These are phyloP conservation scores for Candida silvicultrix DNA, from an alignment of 805 yeast genomes.

Conservation along the genomic window DNA sequence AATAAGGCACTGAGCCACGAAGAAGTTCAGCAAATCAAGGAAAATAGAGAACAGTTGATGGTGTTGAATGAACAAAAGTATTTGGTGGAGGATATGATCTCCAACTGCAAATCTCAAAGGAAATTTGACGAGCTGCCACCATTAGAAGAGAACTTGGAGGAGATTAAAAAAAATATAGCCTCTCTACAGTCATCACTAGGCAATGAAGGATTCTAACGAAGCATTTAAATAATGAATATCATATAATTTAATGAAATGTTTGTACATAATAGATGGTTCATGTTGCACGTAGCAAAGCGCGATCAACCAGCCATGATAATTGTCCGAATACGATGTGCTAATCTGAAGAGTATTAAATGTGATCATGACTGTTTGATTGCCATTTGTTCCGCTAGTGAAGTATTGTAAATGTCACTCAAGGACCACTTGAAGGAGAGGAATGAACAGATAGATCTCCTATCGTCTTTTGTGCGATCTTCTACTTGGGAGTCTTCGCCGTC, in stretches of 20 bases:
- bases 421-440: conserved; percentile 7
- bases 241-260: no score
- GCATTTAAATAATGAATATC: background rate
- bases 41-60: conserved; percentile 67
- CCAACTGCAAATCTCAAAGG: conserved; percentile 55
- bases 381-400: no score
- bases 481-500: conserved; percentile 4
- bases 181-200: conserved; percentile 49
- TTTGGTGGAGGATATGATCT: conserved; percentile 59
- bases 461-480: conserved; percentile 9
- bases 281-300: background rate
- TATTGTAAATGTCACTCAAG: background rate
- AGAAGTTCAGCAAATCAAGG: conserved; percentile 49
- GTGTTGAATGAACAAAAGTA: conserved; percentile 82
- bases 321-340: background rate
- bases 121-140: conserved; percentile 71
- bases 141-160: conserved; percentile 50
- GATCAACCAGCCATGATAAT: background rate
- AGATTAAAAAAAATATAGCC: conserved; percentile 44
- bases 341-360: no score
- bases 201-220: conserved; percentile 33
- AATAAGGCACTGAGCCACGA: conserved; percentile 25
- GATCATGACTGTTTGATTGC: background rate
- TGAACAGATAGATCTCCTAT: conserved; percentile 11
- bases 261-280: background rate